Evolutionary conservation across 768 basidiomycete species (phyloP).

Genomic region (Tylopilus rubrobrunneus): DNA sequence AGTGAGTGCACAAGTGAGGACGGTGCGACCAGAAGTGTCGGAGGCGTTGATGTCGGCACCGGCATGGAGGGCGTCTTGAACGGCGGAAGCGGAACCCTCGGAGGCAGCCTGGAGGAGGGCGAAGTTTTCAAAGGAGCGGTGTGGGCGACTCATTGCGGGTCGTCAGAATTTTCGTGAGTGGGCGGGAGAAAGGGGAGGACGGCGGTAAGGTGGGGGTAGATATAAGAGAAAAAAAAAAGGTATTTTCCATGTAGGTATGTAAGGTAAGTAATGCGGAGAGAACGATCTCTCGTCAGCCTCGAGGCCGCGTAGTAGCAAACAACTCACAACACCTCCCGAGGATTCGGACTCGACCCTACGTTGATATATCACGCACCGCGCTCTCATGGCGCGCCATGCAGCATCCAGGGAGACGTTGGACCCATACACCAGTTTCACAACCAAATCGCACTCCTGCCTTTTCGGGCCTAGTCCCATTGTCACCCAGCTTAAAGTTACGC

Average conservation of each 20-base stretch:
- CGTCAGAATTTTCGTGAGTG: constrained; percentile 30
- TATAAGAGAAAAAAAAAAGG: constrained; percentile 9
- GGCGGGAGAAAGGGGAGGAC: neutral
- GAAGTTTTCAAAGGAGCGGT: constrained; percentile 39
- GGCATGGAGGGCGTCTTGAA: constrained; percentile 48
- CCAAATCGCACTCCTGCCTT: constrained; percentile 6
- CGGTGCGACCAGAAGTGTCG: constrained; percentile 57
- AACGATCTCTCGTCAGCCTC: constrained; percentile 21
- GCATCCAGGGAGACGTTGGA: neutral
- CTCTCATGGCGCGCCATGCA: neutral
- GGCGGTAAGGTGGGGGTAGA: constrained; percentile 17
- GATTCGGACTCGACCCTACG: constrained; percentile 7
- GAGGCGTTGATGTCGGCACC: constrained; percentile 69
- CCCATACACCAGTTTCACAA: neutral
- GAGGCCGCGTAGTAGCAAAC: constrained; percentile 22
- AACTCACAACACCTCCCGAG: neutral
- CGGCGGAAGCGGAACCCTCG: constrained; percentile 50
- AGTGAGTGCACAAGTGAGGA: constrained; percentile 66
- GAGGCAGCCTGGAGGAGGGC: constrained; percentile 54
- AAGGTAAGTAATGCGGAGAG: constrained; percentile 21
- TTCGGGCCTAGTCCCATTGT: constrained; percentile 8
- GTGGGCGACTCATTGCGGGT: constrained; percentile 35
- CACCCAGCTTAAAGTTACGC: constrained; percentile 12
- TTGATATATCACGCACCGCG: too few species aligned
- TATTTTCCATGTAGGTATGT: constrained; percentile 19